Conservation (phyloP, 768 basidiomycete species). For the Russula olivacea region DNA sequence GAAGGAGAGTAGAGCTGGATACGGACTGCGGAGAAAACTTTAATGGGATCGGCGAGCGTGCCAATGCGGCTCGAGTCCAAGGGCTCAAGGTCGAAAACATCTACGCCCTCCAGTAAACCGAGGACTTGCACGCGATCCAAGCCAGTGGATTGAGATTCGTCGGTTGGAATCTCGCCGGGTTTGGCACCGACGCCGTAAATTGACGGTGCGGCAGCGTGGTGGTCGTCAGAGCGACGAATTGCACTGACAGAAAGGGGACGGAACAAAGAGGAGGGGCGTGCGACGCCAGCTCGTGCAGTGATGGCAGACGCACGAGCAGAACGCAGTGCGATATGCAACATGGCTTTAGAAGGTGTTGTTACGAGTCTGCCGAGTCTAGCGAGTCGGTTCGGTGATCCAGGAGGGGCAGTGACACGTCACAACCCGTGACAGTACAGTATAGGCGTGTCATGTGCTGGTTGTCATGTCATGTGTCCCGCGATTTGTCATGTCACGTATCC, state of each 20-base stretch:
- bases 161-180: constrained; percentile 70
- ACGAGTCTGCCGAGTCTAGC: not conserved
- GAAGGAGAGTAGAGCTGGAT: not conserved
- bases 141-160: constrained; percentile 90
- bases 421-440: not conserved
- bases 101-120: constrained; percentile 80
- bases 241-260: constrained; percentile 59
- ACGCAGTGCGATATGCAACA: constrained; percentile 32
- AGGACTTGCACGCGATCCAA: constrained; percentile 92
- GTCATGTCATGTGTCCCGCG: not conserved
- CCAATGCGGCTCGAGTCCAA: constrained; percentile 82
- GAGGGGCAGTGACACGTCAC: constrained; percentile 13
- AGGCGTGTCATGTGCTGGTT: not conserved
- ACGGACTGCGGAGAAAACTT: constrained; percentile 82
- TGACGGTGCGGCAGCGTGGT: constrained; percentile 49
- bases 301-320: constrained; percentile 26
- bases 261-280: constrained; percentile 29
- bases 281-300: constrained; percentile 9
- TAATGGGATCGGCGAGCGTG: constrained; percentile 80
- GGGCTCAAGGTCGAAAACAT: constrained; percentile 84
- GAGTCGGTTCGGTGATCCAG: not conserved
- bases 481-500: not conserved
- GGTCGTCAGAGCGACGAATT: constrained; percentile 45
- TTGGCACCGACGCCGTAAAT: constrained; percentile 70
- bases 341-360: constrained; percentile 25